Percentiles rank a stretch among this genome's conserved stretches.
Conservation (phyloP, 2,329 filamentous ascomycete genomes). For the Paecilomyces sp. region DNA sequence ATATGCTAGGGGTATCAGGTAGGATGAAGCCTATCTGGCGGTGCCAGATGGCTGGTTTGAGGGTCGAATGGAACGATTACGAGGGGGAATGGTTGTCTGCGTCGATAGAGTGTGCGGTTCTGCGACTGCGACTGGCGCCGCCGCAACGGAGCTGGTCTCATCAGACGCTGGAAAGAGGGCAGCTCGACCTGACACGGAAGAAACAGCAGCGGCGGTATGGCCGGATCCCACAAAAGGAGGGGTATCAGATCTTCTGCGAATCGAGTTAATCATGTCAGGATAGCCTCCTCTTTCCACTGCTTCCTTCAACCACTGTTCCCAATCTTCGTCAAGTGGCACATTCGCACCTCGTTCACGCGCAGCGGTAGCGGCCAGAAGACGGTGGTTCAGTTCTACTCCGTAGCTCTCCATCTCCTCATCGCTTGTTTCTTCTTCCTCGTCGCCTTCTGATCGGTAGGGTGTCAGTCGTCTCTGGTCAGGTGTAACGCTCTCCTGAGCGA, state of each 20-base stretch:
- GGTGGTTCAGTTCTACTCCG: slow-evolving; percentile 45
- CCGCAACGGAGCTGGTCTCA: slow-evolving; percentile 11
- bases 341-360: slow-evolving; percentile 43
- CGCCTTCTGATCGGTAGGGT: slow-evolving; percentile 12
- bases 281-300: slow-evolving; percentile 44
- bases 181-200: slow-evolving; percentile 3
- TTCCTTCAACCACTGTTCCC: slow-evolving; percentile 54
- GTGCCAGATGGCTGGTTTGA: slow-evolving; percentile 18
- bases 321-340: slow-evolving; percentile 39
- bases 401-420: slow-evolving; percentile 44
- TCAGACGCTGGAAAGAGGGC: slow-evolving; percentile 9
- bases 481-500: slow-evolving; percentile 14
- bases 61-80: slow-evolving; percentile 13
- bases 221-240: slow-evolving; percentile 8
- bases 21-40: slow-evolving; percentile 14
- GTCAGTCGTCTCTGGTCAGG: background rate
- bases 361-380: slow-evolving; percentile 46
- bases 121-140: slow-evolving; percentile 9
- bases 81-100: slow-evolving; percentile 9
- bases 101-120: slow-evolving; percentile 16
- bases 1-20: background rate
- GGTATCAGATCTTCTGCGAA: slow-evolving; percentile 23
- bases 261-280: slow-evolving; percentile 32
- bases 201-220: slow-evolving; percentile 11
- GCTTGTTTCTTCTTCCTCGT: slow-evolving; percentile 35